These are phyloP conservation scores for Calonectria honghensis DNA, from an alignment of 2,329 filamentous ascomycete species.

Conservation along the genomic window DNA sequence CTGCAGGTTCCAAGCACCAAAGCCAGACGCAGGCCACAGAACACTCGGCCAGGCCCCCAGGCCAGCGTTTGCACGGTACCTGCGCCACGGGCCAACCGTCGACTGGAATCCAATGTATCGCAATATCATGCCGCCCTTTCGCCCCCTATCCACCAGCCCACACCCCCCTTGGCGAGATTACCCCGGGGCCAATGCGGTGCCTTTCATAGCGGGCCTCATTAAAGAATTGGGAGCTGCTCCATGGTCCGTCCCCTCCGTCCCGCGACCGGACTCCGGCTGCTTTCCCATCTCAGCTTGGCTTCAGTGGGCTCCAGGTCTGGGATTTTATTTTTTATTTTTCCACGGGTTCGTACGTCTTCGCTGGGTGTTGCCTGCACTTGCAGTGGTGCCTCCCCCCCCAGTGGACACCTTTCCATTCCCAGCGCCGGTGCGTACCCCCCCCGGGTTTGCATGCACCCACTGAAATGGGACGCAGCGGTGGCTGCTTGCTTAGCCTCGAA, in stretches of 20 bases:
- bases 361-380: conserved; percentile 22
- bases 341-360: conserved; percentile 25
- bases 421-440: conserved; percentile 14
- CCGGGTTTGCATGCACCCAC: conserved; percentile 20
- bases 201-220: conserved; percentile 54
- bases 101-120: conserved; percentile 25
- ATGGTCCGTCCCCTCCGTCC: conserved; percentile 20
- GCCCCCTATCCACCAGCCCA: conserved; percentile 34
- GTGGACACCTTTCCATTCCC: conserved; percentile 39
- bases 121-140: conserved; percentile 32
- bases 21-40: not conserved
- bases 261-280: conserved; percentile 28
- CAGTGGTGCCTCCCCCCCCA: conserved; percentile 30
- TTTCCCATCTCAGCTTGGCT: conserved; percentile 35
- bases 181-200: conserved; percentile 53
- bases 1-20: conserved; percentile 36
- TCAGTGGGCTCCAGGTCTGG: conserved; percentile 8
- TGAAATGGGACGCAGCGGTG: conserved; percentile 31
- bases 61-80: conserved; percentile 24
- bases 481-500: conserved; percentile 40
- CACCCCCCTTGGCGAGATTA: conserved; percentile 53
- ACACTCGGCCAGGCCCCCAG: not conserved
- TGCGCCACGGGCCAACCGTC: not conserved
- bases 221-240: conserved; percentile 43
- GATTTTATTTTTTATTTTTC: conserved; percentile 4